Evolutionary conservation across 164 flowering plant genomes (phyloP).

Genomic region (Liriodendron chinense): DNA sequence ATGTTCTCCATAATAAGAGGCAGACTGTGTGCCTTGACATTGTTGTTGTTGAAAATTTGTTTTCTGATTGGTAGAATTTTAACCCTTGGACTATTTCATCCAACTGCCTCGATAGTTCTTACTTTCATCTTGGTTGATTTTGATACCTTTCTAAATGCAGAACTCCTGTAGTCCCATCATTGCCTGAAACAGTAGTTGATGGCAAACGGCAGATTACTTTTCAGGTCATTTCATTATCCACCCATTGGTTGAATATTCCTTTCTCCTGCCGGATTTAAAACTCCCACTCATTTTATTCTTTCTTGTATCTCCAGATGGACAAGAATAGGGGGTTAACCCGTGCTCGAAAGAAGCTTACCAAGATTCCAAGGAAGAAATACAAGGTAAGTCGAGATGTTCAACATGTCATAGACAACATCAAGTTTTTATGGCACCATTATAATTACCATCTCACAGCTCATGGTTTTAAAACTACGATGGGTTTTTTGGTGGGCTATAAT

Average conservation of each 20-base stretch:
- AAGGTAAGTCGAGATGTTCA: constrained; percentile 42
- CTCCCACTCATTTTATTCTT: no score
- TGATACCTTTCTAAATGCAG: constrained; percentile 34
- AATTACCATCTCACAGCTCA: neutral
- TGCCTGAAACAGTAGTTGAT: constrained; percentile 54
- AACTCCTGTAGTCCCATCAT: constrained; percentile 30
- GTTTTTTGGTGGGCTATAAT: no score
- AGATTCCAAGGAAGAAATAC: constrained; percentile 96
- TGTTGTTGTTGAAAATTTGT: neutral
- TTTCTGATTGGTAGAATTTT: neutral
- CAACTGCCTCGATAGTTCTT: neutral
- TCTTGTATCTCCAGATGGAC: constrained; percentile 53
- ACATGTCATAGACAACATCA: neutral
- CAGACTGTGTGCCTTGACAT: neutral
- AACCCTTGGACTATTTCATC: neutral
- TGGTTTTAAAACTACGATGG: neutral
- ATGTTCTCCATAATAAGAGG: neutral
- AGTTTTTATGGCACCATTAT: neutral
- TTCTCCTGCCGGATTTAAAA: neutral
- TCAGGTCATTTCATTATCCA: constrained; percentile 47
- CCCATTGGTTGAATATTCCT: neutral
- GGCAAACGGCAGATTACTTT: constrained; percentile 70
- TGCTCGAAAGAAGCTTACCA: constrained; percentile 58
- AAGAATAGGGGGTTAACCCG: constrained; percentile 93
- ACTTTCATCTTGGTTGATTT: neutral